A percentile compares a stretch with the other conserved stretches of the same genome.
These are phyloP conservation scores for Phytophthora parvispora DNA, from an alignment of 352 stramenopile species.

Conservation along the genomic window DNA sequence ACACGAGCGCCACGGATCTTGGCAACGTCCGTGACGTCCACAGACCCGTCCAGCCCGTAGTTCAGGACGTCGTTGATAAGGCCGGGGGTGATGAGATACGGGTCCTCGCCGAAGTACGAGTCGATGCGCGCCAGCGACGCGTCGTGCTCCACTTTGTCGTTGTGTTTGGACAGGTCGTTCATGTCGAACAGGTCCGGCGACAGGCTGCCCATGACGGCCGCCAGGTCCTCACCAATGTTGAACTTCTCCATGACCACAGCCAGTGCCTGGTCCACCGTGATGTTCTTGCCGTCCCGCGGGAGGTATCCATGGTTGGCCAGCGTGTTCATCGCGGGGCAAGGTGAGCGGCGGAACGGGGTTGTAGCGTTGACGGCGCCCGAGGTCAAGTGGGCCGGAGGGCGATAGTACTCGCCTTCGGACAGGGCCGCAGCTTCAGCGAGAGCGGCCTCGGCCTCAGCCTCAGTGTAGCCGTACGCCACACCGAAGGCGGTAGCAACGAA, in stretches of 20 bases:
- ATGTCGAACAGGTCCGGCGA: slow-evolving; percentile 30
- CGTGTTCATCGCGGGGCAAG: slow-evolving; percentile 62
- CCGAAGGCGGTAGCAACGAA: slow-evolving; percentile 20
- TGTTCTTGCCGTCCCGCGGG: slow-evolving; percentile 47
- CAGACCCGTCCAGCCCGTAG: slow-evolving; percentile 18
- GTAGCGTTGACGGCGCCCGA: slow-evolving; percentile 37
- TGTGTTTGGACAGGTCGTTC: slow-evolving; percentile 35
- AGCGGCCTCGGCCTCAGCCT: slow-evolving; percentile 15
- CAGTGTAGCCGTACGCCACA: slow-evolving; percentile 26
- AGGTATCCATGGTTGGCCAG: slow-evolving; percentile 63
- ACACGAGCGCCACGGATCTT: slow-evolving; percentile 15
- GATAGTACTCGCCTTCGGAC: slow-evolving; percentile 38
- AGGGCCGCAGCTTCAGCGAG: slow-evolving; percentile 15
- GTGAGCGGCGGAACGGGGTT: slow-evolving; percentile 41
- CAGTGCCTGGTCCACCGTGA: slow-evolving; percentile 33
- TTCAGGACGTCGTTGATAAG: slow-evolving; percentile 32
- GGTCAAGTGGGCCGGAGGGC: slow-evolving; percentile 28
- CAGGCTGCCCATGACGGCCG: slow-evolving; percentile 18
- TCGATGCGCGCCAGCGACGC: slow-evolving; percentile 31
- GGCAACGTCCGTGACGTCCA: slow-evolving; percentile 22
- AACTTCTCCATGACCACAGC: slow-evolving; percentile 42
- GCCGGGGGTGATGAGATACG: slow-evolving; percentile 15
- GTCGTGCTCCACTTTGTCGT: slow-evolving; percentile 33
- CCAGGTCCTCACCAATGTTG: slow-evolving; percentile 41
- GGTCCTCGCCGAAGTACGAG: slow-evolving; percentile 30